These are phyloP conservation scores for Drechslerella stenobrocha DNA, from an alignment of 2,329 filamentous ascomycete species.

Conservation along the genomic window DNA sequence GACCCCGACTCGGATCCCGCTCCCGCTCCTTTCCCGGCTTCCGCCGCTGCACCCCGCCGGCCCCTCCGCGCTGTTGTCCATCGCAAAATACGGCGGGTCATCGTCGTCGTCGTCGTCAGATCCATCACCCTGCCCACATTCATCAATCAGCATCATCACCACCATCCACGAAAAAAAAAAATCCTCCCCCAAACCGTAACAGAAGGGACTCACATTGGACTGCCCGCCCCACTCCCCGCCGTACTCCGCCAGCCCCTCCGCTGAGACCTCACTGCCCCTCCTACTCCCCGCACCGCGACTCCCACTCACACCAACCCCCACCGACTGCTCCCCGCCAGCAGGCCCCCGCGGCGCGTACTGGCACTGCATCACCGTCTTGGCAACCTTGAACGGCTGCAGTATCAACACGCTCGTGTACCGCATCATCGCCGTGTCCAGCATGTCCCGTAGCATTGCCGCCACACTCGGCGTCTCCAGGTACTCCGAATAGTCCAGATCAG, in stretches of 20 bases:
- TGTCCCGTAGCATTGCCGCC: slow-evolving; percentile 72
- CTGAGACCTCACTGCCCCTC: slow-evolving; percentile 46
- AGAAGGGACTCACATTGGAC: slow-evolving; percentile 19
- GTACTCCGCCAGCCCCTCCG: slow-evolving; percentile 44
- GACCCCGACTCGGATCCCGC: slow-evolving; percentile 43
- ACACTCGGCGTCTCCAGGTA: slow-evolving; percentile 77
- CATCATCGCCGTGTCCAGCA: slow-evolving; percentile 84
- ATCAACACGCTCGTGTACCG: slow-evolving; percentile 88
- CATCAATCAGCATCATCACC: slow-evolving; percentile 41
- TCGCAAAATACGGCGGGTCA: slow-evolving; percentile 82
- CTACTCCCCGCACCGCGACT: slow-evolving; percentile 35
- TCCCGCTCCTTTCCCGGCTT: slow-evolving; percentile 15
- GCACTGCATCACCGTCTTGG: slow-evolving; percentile 83
- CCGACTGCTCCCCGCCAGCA: slow-evolving; percentile 48
- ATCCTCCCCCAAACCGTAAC: not conserved
- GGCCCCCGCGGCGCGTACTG: slow-evolving; percentile 53
- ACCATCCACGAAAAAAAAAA: not conserved
- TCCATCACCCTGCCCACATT: slow-evolving; percentile 63
- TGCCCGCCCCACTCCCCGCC: slow-evolving; percentile 40
- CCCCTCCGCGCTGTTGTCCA: slow-evolving; percentile 56
- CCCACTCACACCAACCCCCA: slow-evolving; percentile 22
- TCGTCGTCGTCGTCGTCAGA: slow-evolving; percentile 73
- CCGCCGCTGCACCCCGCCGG: slow-evolving; percentile 54
- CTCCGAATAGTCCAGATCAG: slow-evolving; percentile 88
- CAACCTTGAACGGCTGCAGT: slow-evolving; percentile 94